phyloP scores from a whole-genome alignment of 164 flowering plant genomes.

The Buxus sempervirens region DNA sequence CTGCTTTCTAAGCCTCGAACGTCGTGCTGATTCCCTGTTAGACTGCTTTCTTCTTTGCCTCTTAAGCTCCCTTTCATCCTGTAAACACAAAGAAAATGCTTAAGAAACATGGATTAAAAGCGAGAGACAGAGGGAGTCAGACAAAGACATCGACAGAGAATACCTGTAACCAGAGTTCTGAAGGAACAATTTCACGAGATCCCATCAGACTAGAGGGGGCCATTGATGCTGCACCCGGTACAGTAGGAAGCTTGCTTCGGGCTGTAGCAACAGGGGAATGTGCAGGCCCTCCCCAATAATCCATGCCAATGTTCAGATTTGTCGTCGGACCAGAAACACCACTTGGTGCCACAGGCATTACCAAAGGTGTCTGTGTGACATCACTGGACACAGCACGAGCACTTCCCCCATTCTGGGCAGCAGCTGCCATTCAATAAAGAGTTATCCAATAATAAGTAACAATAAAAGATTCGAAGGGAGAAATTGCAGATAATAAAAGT shows the following conservation, averaged over 20 bases:
- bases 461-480: background rate
- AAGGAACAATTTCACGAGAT: constrained; percentile 19
- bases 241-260: constrained; percentile 22
- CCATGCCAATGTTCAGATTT: constrained; percentile 34
- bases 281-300: constrained; percentile 30
- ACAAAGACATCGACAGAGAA: constrained; percentile 3
- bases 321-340: constrained; percentile 28
- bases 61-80: constrained; percentile 37
- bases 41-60: constrained; percentile 36
- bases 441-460: constrained; percentile 1
- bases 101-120: constrained; percentile 9
- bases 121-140: no score
- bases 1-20: constrained; percentile 38
- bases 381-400: constrained; percentile 16
- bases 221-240: constrained; percentile 16
- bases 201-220: constrained; percentile 17
- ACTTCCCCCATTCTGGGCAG: constrained; percentile 22
- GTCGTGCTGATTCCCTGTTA: constrained; percentile 36
- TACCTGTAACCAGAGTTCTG: constrained; percentile 32
- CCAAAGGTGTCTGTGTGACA: constrained; percentile 18
- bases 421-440: constrained; percentile 16
- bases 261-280: constrained; percentile 17
- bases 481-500: background rate
- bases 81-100: constrained; percentile 2
- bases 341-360: constrained; percentile 23